These are phyloP conservation scores for Dianthus caryophyllus DNA, from an alignment of 148 eudicot species.

Conservation along the genomic window DNA sequence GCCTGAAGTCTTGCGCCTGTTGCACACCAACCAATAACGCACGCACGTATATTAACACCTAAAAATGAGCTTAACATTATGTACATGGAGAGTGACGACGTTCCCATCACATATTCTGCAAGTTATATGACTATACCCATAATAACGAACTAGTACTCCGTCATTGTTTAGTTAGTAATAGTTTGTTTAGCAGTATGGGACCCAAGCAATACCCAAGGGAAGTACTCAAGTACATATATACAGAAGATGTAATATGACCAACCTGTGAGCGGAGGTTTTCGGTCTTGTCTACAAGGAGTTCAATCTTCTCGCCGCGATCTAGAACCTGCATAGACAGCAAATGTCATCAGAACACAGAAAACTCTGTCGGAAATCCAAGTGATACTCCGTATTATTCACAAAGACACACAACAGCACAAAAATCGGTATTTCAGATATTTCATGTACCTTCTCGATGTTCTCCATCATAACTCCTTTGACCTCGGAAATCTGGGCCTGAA, in stretches of 20 bases:
- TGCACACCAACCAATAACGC: neutral
- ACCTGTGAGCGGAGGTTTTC: conserved; percentile 51
- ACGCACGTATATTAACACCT: neutral
- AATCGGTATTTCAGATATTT: neutral
- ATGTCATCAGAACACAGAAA: neutral
- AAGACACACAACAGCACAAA: neutral
- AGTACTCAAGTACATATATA: neutral
- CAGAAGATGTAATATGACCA: conserved; percentile 1
- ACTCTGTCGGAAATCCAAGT: neutral
- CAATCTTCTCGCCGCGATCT: conserved; percentile 55
- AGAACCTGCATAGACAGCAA: conserved; percentile 29
- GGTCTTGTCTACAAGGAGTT: conserved; percentile 50
- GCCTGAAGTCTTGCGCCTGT: conserved; percentile 47
- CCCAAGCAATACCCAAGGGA: neutral
- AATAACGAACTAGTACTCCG: neutral
- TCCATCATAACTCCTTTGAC: conserved; percentile 59
- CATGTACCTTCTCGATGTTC: conserved; percentile 42
- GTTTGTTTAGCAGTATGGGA: no score
- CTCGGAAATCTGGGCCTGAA: conserved; percentile 50
- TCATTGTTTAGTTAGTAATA: no score
- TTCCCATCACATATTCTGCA: neutral
- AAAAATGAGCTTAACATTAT: neutral
- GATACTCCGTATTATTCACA: neutral
- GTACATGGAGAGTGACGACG: neutral
- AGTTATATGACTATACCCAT: no score